Evolutionary conservation across 2,329 filamentous ascomycete species (phyloP).

Genomic region (Hypoxylon sp.): DNA sequence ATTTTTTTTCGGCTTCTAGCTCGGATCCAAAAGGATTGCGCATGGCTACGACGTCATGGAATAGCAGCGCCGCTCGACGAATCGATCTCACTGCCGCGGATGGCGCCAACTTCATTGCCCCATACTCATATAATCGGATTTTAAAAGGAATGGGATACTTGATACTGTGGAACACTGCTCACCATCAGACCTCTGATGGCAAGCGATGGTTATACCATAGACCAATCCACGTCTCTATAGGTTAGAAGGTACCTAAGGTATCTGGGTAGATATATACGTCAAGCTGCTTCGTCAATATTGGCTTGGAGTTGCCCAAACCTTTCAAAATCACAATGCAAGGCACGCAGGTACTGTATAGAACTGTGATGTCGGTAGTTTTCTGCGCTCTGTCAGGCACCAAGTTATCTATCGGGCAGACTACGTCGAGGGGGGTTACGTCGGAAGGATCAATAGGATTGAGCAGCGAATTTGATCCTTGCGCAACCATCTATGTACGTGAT

Average conservation of each 20-base stretch:
- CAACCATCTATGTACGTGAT: slow-evolving; percentile 6
- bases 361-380: slow-evolving; percentile 27
- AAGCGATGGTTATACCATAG: not conserved
- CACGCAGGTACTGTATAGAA: slow-evolving; percentile 3
- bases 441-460: slow-evolving; percentile 41
- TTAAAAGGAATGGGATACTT: too few species aligned
- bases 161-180: not conserved
- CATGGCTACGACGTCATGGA: slow-evolving; percentile 31
- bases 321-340: slow-evolving; percentile 11
- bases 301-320: slow-evolving; percentile 7
- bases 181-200: slow-evolving; percentile 14
- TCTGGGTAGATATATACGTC: slow-evolving; percentile 9
- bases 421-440: slow-evolving; percentile 32
- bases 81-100: slow-evolving; percentile 23
- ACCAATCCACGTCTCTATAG: not conserved
- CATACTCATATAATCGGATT: slow-evolving; percentile 1
- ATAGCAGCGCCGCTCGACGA: slow-evolving; percentile 12
- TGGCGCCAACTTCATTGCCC: slow-evolving; percentile 24
- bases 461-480: slow-evolving; percentile 38
- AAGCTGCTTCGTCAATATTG: slow-evolving; percentile 8
- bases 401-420: slow-evolving; percentile 25
- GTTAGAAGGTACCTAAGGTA: not conserved
- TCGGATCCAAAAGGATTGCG: slow-evolving; percentile 16
- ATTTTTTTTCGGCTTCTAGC: slow-evolving; percentile 22
- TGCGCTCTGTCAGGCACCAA: slow-evolving; percentile 28